Evolutionary conservation across 495 filamentous ascomycete genomes (phyloP).

Genomic region (Hyaloscypha hepaticicola): DNA sequence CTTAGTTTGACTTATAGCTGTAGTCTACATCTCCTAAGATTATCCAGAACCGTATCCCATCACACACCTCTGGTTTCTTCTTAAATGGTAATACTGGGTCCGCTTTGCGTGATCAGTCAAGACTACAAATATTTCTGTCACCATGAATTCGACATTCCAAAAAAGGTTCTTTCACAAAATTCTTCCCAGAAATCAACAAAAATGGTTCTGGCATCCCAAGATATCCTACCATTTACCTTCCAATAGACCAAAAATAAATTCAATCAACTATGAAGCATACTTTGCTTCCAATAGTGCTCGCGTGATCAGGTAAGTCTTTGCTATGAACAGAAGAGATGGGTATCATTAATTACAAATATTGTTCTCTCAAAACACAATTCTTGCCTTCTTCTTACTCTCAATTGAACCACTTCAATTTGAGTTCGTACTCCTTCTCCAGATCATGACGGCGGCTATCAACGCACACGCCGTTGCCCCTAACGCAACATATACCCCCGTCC

Average conservation of each 20-base stretch:
- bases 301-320: background rate
- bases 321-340: slow-evolving; percentile 17
- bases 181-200: background rate
- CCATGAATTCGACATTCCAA: no score
- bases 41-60: no score
- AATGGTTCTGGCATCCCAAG: background rate
- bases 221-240: background rate
- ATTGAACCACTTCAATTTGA: slow-evolving; percentile 11
- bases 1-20: no score
- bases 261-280: background rate
- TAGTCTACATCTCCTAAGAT: no score
- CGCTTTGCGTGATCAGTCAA: no score
- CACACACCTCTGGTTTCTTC: no score
- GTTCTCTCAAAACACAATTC: background rate
- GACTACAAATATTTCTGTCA: no score
- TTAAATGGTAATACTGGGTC: no score
- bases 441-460: slow-evolving; percentile 76
- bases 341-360: slow-evolving; percentile 19
- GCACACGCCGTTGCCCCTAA: slow-evolving; percentile 79
- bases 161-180: background rate
- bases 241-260: background rate
- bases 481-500: slow-evolving; percentile 81
- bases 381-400: background rate
- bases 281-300: background rate
- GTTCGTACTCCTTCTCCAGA: slow-evolving; percentile 49